Percentiles rank a stretch among this genome's conserved stretches.
phyloP scores from a whole-genome alignment of 441 rosid species.

The Lepidium campestre region DNA sequence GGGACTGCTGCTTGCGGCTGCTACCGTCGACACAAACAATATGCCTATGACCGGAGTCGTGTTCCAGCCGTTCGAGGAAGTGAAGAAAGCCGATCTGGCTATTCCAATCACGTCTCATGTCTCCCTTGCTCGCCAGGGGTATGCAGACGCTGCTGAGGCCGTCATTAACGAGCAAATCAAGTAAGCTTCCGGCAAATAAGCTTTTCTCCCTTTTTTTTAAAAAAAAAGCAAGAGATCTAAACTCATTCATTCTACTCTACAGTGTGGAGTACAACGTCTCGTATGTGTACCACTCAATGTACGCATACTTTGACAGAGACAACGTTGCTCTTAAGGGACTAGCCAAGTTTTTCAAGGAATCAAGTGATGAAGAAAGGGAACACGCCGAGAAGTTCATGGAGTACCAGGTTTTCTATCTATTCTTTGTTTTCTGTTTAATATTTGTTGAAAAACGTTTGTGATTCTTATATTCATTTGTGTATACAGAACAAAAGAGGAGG shows the following conservation, averaged over 20 bases:
- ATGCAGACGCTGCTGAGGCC: conserved; percentile 20
- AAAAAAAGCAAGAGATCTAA: no score
- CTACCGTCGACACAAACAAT: conserved; percentile 26
- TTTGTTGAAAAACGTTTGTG: neutral
- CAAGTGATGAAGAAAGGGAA: conserved; percentile 89
- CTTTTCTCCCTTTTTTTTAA: no score
- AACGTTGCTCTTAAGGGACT: conserved; percentile 79
- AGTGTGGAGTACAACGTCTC: conserved; percentile 95
- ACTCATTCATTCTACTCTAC: neutral
- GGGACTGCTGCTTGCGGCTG: neutral
- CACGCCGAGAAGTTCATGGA: conserved; percentile 91
- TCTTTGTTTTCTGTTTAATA: neutral
- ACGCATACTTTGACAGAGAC: conserved; percentile 91
- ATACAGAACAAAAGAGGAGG: conserved; percentile 79
- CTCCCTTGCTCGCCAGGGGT: conserved; percentile 34
- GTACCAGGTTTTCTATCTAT: conserved; percentile 56
- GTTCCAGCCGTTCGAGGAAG: conserved; percentile 34
- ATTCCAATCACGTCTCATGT: conserved; percentile 28
- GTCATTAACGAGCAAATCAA: conserved; percentile 35
- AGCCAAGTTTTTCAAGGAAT: conserved; percentile 96
- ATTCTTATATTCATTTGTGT: neutral
- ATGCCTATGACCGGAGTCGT: conserved; percentile 35
- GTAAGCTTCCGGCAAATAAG: neutral
- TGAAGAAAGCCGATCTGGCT: conserved; percentile 31
- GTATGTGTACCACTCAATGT: conserved; percentile 90